These are phyloP conservation scores for Niveomyces coronatus DNA, from an alignment of 2,329 filamentous ascomycete genomes.

Conservation along the genomic window DNA sequence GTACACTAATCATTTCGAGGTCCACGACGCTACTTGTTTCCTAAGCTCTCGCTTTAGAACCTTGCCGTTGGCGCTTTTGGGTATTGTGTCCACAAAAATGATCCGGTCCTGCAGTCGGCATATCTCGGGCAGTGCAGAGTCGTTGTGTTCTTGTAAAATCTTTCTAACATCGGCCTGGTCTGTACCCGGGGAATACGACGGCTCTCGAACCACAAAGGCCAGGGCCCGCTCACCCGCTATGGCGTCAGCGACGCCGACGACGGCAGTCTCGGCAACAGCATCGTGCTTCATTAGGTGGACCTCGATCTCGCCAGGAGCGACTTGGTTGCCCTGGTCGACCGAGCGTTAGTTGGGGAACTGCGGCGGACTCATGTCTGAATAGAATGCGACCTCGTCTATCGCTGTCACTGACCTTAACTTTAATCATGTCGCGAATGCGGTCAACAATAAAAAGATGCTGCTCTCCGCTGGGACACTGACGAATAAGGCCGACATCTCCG, in stretches of 20 bases:
- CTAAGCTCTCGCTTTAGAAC: slow-evolving; percentile 1
- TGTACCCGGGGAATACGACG: background rate
- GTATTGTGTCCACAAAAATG: slow-evolving; percentile 3
- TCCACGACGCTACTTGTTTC: background rate
- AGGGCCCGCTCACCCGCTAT: slow-evolving; percentile 8
- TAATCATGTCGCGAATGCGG: slow-evolving; percentile 9
- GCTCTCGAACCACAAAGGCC: slow-evolving; percentile 5
- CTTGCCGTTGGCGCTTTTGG: slow-evolving; percentile 6
- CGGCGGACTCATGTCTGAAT: too few species aligned
- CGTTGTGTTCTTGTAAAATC: slow-evolving; percentile 3
- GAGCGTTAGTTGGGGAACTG: background rate
- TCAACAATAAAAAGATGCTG: slow-evolving; percentile 8
- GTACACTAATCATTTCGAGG: background rate
- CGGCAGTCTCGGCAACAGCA: slow-evolving; percentile 3
- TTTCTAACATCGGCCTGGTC: slow-evolving; percentile 4
- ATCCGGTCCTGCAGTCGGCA: slow-evolving; percentile 6
- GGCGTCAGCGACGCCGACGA: slow-evolving; percentile 6
- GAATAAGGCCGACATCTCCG: slow-evolving; percentile 6
- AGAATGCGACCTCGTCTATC: background rate
- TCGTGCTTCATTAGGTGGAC: background rate
- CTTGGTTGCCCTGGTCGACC: slow-evolving; percentile 6
- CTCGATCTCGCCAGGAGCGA: slow-evolving; percentile 5
- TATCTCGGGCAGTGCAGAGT: slow-evolving; percentile 1
- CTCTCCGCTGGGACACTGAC: slow-evolving; percentile 1
- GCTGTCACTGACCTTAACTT: slow-evolving; percentile 8